Evolutionary conservation across 148 eudicot species (phyloP), one percentile per base, ranked within the genome.

Genomic region (Rhododendron molle): DNA sequence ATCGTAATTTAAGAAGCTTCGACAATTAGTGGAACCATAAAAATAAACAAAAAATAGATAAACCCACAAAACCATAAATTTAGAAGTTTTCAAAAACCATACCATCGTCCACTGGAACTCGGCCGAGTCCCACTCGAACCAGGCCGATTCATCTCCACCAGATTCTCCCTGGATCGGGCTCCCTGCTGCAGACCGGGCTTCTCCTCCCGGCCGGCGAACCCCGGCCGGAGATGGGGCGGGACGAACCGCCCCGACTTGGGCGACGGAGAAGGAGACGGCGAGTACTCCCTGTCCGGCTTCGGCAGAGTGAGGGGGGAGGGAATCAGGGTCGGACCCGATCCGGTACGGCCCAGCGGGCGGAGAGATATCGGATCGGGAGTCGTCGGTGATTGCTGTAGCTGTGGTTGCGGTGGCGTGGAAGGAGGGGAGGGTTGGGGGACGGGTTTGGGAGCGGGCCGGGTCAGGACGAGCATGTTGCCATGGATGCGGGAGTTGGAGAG

Each of bases 391-490:
- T 21, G 85, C 4, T 83, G 82, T 2, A 40, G 44, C 44, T 49
- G 60, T 13, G 36, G 26, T 3, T 34, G 40, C n/a, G 87, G 52
- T 0, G 85, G 67, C 47, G 88, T 76, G 4, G 84, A 32, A 28
- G 79, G 87, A 36, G 85, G 60, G 54, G 88, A 47, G 85, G 86
- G 72, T 8, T 85, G 88, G 26, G 87, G 20, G 77, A 88, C 76
- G 13, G 94, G 93, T 62, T 93, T 93, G 43, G 97, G 94, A 15
- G 95, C 84, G 52, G 95, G 94, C 16, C 93, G 93, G 88, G 87
- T 92, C 90, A 94, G 91, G 46, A 94, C 94, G 34, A 94, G 93
- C 96, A 94, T 94, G 73, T 86, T 78, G 56, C 94, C 93, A 92
- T 92, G 96, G 89, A 88, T 87, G 43, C 96, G 92, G 1, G 94